These are phyloP conservation scores for Trifolium fragiferum DNA, from an alignment of 306 rosid species.

Conservation along the genomic window DNA sequence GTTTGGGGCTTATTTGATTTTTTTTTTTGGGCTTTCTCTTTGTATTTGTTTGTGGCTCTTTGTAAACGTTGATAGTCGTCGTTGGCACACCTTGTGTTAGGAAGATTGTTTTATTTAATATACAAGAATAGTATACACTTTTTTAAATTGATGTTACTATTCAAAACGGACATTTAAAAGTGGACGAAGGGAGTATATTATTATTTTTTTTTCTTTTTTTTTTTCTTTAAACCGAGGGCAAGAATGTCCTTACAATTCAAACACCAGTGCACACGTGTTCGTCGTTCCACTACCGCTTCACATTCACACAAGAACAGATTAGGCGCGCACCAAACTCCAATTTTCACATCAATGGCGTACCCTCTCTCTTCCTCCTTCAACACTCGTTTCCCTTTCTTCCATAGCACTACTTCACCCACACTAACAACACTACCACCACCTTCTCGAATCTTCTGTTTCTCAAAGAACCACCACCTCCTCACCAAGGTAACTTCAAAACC, in stretches of 20 bases:
- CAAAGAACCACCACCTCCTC: slow-evolving; percentile 37
- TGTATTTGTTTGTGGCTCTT: too few species aligned
- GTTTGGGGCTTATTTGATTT: too few species aligned
- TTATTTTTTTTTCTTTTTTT: too few species aligned
- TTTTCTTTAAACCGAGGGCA: background rate
- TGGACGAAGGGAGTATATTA: too few species aligned
- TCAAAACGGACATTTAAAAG: too few species aligned
- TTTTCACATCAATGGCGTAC: slow-evolving; percentile 58
- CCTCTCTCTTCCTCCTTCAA: slow-evolving; percentile 58
- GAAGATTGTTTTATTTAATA: too few species aligned
- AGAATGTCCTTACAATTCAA: background rate
- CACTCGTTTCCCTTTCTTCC: slow-evolving; percentile 43
- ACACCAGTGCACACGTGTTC: slow-evolving; percentile 10
- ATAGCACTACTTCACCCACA: background rate
- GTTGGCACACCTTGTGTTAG: too few species aligned
- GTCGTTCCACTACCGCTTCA: slow-evolving; percentile 10
- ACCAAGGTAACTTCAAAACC: slow-evolving; percentile 42
- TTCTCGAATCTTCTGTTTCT: slow-evolving; percentile 48
- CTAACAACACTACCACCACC: slow-evolving; percentile 3
- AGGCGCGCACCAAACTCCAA: slow-evolving; percentile 27
- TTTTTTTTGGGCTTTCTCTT: too few species aligned
- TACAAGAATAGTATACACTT: too few species aligned
- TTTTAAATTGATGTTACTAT: too few species aligned
- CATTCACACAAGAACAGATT: slow-evolving; percentile 35
- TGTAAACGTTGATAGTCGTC: too few species aligned